A percentile compares a stretch with the other conserved stretches of the same genome.
phyloP scores from a whole-genome alignment of 768 basidiomycete species.

The Calocera cornea region DNA sequence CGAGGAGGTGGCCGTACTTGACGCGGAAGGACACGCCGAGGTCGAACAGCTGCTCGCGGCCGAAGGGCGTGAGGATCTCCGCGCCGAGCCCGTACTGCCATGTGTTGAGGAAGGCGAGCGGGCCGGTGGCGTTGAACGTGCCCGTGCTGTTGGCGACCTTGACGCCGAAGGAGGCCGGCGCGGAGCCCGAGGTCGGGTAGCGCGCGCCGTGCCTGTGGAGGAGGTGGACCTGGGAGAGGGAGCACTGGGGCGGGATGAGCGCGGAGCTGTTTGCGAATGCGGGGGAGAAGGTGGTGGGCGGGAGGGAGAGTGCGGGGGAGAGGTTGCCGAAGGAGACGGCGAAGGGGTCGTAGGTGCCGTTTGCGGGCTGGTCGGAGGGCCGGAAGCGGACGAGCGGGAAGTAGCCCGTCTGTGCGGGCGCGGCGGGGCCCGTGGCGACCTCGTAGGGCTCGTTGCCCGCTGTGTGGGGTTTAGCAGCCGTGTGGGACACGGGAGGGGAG shows the following conservation, averaged over 20 bases:
- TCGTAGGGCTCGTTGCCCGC: constrained; percentile 61
- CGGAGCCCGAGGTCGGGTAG: constrained; percentile 24
- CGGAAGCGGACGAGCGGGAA: constrained; percentile 27
- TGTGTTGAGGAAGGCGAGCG: constrained; percentile 61
- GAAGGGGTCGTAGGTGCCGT: constrained; percentile 10
- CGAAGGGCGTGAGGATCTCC: constrained; percentile 67
- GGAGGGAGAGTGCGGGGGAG: background rate
- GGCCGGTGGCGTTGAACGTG: constrained; percentile 48
- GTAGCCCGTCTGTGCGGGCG: constrained; percentile 49
- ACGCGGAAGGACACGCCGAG: constrained; percentile 51
- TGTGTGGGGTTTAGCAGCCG: constrained; percentile 9
- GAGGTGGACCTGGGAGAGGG: constrained; percentile 1
- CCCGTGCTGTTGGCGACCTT: constrained; percentile 39
- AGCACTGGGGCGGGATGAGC: constrained; percentile 5
- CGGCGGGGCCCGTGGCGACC: constrained; percentile 56
- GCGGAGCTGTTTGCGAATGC: constrained; percentile 1
- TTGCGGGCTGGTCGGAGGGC: constrained; percentile 21
- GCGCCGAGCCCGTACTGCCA: constrained; percentile 38
- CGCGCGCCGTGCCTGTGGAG: constrained; percentile 6
- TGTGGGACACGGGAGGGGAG: background rate
- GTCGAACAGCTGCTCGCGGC: constrained; percentile 72
- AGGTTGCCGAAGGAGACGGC: constrained; percentile 2
- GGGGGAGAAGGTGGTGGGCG: background rate
- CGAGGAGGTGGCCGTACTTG: constrained; percentile 36
- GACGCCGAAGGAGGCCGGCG: constrained; percentile 42